Percentiles rank a stretch among this genome's conserved stretches.
Conservation (phyloP, 805 yeast genomes). For the Wickerhamomyces sydowiorum region DNA sequence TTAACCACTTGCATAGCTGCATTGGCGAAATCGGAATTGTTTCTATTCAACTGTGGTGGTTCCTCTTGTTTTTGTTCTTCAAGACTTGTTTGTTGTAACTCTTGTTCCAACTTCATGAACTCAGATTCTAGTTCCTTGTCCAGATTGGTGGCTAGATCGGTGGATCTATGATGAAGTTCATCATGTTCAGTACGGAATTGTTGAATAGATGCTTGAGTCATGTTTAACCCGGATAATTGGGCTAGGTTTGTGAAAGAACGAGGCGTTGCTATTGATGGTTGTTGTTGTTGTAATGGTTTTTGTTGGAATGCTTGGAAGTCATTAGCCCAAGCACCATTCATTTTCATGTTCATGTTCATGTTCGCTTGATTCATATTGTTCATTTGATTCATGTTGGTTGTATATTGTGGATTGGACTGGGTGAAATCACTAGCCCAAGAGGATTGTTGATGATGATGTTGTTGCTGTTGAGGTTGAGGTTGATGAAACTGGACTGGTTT, state of each 20-base stretch:
- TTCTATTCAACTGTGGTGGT: neutral
- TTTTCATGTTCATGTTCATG: conserved; percentile 3
- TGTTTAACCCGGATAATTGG: conserved; percentile 3
- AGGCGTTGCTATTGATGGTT: neutral
- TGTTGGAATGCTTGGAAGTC: conserved; percentile 1
- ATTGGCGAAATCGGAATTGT: conserved; percentile 15
- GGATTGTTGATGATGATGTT: conserved; percentile 1
- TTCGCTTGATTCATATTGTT: neutral
- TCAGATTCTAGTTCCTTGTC: conserved; percentile 12
- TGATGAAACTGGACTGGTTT: neutral
- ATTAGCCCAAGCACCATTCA: conserved; percentile 1
- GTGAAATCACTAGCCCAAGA: neutral
- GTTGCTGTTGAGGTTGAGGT: conserved; percentile 2
- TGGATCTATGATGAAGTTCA: conserved; percentile 16
- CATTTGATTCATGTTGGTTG: neutral
- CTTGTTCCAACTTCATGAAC: conserved; percentile 10
- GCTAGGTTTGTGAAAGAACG: neutral
- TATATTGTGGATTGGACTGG: neutral
- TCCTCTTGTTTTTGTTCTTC: neutral
- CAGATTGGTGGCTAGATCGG: no score
- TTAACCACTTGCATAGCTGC: conserved; percentile 22
- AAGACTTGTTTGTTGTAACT: conserved; percentile 9
- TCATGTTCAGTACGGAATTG: conserved; percentile 19
- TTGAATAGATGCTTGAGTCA: conserved; percentile 3
- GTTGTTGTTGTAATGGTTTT: neutral